Percentiles rank a stretch among this genome's conserved stretches.
Conservation (phyloP, 2,329 filamentous ascomycete species). For the Pseudocercospora macadamiae region DNA sequence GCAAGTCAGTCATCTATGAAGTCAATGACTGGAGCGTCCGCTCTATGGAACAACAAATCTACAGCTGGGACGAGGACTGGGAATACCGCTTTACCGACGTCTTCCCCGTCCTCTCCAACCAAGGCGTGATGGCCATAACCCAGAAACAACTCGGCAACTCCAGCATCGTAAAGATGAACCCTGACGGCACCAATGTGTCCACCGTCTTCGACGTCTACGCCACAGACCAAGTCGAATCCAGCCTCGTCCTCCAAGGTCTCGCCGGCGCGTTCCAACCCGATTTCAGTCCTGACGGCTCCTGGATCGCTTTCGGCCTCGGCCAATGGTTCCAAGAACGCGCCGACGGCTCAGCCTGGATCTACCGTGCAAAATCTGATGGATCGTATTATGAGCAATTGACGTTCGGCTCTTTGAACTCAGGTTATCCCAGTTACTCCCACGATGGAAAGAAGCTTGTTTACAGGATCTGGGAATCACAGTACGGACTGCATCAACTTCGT, state of each 20-base stretch:
- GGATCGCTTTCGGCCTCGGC: conserved; percentile 18
- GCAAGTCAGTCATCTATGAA: conserved; percentile 18
- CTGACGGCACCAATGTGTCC: conserved; percentile 6
- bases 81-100: conserved; percentile 24
- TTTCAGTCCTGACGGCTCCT: conserved; percentile 11
- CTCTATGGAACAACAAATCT: conserved; percentile 13
- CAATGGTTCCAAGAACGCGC: conserved; percentile 20
- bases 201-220: conserved; percentile 15
- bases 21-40: conserved; percentile 12
- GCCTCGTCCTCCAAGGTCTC: conserved; percentile 10
- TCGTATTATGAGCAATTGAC: conserved; percentile 16
- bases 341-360: conserved; percentile 14
- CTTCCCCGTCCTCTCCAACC: conserved; percentile 14
- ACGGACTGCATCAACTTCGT: conserved; percentile 11
- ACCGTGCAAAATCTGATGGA: conserved; percentile 6
- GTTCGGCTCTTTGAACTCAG: conserved; percentile 14
- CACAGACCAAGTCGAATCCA: conserved; percentile 8
- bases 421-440: conserved; percentile 14
- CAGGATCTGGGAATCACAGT: conserved; percentile 17
- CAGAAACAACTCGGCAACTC: conserved; percentile 20
- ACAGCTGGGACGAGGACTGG: conserved; percentile 22
- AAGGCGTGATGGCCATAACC: conserved; percentile 19
- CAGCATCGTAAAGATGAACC: conserved; percentile 13
- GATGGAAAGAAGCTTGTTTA: conserved; percentile 17
- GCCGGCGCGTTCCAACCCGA: conserved; percentile 20